These are phyloP conservation scores for Conringia planisiliqua DNA, from an alignment of 345 rosid genomes.

Conservation along the genomic window DNA sequence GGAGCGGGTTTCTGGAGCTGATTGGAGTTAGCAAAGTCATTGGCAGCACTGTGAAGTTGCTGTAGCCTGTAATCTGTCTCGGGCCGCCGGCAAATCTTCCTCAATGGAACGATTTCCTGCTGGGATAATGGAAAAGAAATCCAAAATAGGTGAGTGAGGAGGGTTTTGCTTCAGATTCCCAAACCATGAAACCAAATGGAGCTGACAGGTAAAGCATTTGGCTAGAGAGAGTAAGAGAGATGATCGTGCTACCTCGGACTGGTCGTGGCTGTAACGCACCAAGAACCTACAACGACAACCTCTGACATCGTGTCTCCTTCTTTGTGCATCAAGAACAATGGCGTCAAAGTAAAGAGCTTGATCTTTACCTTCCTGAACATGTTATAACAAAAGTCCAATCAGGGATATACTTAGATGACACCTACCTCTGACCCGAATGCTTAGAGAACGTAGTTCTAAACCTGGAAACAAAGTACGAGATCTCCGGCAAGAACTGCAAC, in stretches of 20 bases:
- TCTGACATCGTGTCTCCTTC: slow-evolving; percentile 94
- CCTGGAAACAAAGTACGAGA: slow-evolving; percentile 98
- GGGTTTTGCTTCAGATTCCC: slow-evolving; percentile 6
- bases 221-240: slow-evolving; percentile 9
- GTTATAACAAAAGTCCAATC: neutral
- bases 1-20: slow-evolving; percentile 30
- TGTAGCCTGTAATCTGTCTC: slow-evolving; percentile 98
- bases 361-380: slow-evolving; percentile 92
- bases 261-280: slow-evolving; percentile 97
- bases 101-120: slow-evolving; percentile 97
- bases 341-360: slow-evolving; percentile 98
- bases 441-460: slow-evolving; percentile 16
- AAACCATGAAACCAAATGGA: slow-evolving; percentile 3
- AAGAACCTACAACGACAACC: slow-evolving; percentile 98
- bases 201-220: neutral
- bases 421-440: neutral
- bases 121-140: slow-evolving; percentile 23
- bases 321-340: slow-evolving; percentile 94
- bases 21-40: slow-evolving; percentile 37
- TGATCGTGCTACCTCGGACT: slow-evolving; percentile 65
- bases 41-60: slow-evolving; percentile 69
- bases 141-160: slow-evolving; percentile 20
- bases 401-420: neutral
- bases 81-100: slow-evolving; percentile 93
- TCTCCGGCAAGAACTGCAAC: slow-evolving; percentile 99